Base-by-base conservation (phyloP, 192 early-diverging fungal species). In the Coemansia sp. region DNA sequence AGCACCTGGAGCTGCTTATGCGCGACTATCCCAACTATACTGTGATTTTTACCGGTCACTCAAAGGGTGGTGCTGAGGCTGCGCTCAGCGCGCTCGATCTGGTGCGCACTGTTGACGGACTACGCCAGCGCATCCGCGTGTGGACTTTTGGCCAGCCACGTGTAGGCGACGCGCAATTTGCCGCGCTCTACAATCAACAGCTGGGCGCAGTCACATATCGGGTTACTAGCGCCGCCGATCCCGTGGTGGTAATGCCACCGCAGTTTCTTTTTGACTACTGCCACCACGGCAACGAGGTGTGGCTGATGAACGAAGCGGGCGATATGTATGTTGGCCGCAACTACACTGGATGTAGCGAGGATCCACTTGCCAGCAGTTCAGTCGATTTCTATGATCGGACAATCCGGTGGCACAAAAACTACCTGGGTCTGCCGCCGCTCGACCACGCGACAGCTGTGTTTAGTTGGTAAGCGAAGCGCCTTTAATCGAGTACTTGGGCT, bases 91-190 rank as follows among this genome's bases (percentile, higher is more conserved):
- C 70, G 1, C 47, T 74, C 10, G 59, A 67, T 19, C 43, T 74
- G n/a, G 64, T 63, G 19, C 60, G 64, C 17, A 21, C 48, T 4
- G 45, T 74, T 8, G 28, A 41, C 5, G 70, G 64, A 10, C 44
- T 74, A 35, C 44, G 31, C 3, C 12, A 30, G 19, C 39, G 70
- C 0, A 26, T 63, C 6, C 54, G 64, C 0, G 70, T 74, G 5
- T 74, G 70, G 70, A 74, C 70, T 4, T 74, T 74, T 52, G 70
- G 70, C 3, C 47, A 67, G 64, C 70, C 70, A 4, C 59, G 70
- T 12, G 32, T 67, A 0, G 70, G 70, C n/a, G 64, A 74, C 25
- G 28, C 20, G 11, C 55, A 62, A 52, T 74, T 74, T 43, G 50
- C 70, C 27, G 53, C 32, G 4, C 30, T 62, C 25, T 74, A 74